Percentiles rank a stretch among this genome's conserved stretches.
These are phyloP conservation scores for Cucurbita moschata DNA, from an alignment of 306 rosid species.

Conservation along the genomic window DNA sequence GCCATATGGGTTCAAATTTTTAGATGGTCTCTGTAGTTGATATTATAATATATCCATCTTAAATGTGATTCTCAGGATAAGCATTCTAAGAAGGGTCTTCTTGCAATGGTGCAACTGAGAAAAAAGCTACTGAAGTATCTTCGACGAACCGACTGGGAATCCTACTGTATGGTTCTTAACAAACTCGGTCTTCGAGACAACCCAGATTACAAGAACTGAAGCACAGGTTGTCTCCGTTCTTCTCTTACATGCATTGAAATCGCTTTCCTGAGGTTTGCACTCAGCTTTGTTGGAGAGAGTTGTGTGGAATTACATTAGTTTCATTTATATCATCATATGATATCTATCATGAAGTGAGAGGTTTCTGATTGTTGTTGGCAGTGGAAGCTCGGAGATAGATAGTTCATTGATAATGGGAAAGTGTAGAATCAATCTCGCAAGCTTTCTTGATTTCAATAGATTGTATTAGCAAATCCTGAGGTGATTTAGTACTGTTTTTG, in stretches of 20 bases:
- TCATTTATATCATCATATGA: neutral
- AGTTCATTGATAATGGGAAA: neutral
- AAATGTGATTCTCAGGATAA: conserved; percentile 38
- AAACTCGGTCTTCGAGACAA: conserved; percentile 81
- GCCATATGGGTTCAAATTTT: neutral
- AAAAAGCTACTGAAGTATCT: conserved; percentile 72
- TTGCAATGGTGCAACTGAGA: conserved; percentile 79
- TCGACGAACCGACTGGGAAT: conserved; percentile 88
- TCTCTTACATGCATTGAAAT: neutral
- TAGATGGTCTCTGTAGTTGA: neutral
- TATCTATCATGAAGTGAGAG: neutral
- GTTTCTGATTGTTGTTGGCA: neutral
- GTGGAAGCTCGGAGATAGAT: neutral
- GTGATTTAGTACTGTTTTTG: neutral
- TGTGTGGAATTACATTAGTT: neutral
- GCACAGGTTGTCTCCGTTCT: neutral
- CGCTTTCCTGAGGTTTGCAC: neutral
- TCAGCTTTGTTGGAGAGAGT: neutral
- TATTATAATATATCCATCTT: neutral
- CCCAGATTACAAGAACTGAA: conserved; percentile 40
- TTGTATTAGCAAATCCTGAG: neutral
- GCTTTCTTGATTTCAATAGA: neutral
- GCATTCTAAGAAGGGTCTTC: conserved; percentile 80
- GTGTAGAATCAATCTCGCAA: neutral
- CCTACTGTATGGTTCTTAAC: conserved; percentile 68